Percentiles rank a stretch among this genome's conserved stretches.
Evolutionary conservation across 75 land plant species (phyloP).

Genomic region (Cupressus sempervirens): DNA sequence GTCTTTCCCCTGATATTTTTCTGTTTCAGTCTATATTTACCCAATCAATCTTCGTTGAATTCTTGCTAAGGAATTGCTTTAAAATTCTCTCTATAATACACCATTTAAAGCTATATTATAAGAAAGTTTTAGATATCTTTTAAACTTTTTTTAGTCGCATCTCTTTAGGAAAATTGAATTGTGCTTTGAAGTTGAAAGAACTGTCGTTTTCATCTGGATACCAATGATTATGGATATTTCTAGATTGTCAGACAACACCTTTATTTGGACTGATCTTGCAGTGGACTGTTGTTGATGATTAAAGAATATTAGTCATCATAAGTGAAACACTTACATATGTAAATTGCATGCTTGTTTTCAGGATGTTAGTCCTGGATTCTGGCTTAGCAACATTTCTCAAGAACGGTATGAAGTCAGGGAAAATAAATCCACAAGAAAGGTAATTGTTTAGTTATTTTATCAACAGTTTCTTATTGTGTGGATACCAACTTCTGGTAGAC

Average conservation of each 20-base stretch:
- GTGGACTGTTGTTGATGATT: not conserved
- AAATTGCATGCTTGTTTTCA: constrained; percentile 16
- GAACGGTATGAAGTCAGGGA: constrained; percentile 82
- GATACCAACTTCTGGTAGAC: not conserved
- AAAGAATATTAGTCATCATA: constrained; percentile 20
- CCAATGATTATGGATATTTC: not conserved
- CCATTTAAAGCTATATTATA: not conserved
- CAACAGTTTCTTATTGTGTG: not conserved
- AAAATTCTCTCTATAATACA: not conserved
- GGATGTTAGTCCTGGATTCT: constrained; percentile 61
- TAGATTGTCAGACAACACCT: not conserved
- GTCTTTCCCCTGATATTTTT: not conserved
- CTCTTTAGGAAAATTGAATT: not conserved
- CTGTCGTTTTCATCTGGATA: not conserved
- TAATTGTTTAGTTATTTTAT: constrained; percentile 9
- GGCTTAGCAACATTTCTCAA: constrained; percentile 60
- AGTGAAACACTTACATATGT: constrained; percentile 17
- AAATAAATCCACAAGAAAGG: constrained; percentile 71
- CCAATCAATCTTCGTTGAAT: not conserved
- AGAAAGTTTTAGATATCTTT: not conserved
- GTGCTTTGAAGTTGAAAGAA: not conserved
- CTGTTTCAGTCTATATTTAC: not conserved
- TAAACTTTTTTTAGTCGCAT: not conserved
- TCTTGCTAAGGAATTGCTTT: not conserved
- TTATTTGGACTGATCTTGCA: not conserved